Conservation (phyloP, 148 eudicot genomes). For the Rheum nobile region DNA sequence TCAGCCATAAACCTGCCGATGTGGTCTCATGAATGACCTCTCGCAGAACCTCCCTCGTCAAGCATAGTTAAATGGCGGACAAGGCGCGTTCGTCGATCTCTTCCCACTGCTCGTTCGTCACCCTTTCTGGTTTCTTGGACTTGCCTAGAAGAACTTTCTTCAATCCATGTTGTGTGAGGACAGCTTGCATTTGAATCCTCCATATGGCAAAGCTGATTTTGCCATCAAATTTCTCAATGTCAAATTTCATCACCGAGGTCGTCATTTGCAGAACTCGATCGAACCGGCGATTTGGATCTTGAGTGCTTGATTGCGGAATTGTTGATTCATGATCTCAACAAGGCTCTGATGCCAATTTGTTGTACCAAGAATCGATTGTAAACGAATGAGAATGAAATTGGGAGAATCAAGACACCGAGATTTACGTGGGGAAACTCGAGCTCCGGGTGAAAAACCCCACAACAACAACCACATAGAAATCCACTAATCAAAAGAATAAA, state of each 20-base stretch:
- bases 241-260: background rate
- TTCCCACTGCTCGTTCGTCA: background rate
- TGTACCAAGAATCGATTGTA: no score
- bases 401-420: no score
- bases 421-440: no score
- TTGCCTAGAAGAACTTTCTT: background rate
- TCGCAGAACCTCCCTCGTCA: background rate
- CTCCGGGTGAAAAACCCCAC: no score
- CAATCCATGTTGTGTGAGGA: background rate
- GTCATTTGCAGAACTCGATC: no score
- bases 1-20: background rate
- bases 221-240: conserved; percentile 6
- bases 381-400: no score
- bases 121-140: background rate
- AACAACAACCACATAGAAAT: no score
- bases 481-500: no score
- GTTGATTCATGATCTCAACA: no score
- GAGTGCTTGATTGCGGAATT: no score
- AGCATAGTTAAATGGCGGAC: background rate
- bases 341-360: no score
- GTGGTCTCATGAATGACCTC: background rate
- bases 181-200: background rate
- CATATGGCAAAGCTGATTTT: background rate
- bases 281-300: no score
- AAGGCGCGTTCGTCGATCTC: background rate